A percentile compares a stretch with the other conserved stretches of the same genome.
These are phyloP conservation scores for Thermochaetoides thermophila DNA, from an alignment of 495 filamentous ascomycete species.

Conservation along the genomic window DNA sequence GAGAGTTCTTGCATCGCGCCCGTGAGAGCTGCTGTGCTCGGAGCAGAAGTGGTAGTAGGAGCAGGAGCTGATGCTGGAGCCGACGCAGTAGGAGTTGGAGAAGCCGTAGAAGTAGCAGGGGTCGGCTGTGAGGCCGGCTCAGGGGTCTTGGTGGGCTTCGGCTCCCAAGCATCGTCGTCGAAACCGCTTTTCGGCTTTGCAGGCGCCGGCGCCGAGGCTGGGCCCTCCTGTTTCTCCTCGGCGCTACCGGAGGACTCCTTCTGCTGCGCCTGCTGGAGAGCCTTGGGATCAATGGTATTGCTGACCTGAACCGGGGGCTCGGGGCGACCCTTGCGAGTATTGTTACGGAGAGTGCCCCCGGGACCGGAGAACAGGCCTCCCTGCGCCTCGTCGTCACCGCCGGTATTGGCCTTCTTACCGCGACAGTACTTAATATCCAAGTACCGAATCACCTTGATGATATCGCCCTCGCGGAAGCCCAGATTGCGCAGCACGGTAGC, in stretches of 20 bases:
- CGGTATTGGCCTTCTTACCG: slow-evolving; percentile 40
- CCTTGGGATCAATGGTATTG: slow-evolving; percentile 76
- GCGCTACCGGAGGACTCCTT: slow-evolving; percentile 18
- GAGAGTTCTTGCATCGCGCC: slow-evolving; percentile 71
- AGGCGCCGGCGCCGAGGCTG: slow-evolving; percentile 24
- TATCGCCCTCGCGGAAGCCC: slow-evolving; percentile 89
- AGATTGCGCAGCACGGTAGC: slow-evolving; percentile 67
- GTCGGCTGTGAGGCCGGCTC: slow-evolving; percentile 21
- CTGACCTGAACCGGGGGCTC: slow-evolving; percentile 69
- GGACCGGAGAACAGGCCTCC: slow-evolving; percentile 85
- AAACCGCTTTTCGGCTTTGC: slow-evolving; percentile 53
- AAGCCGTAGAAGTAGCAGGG: slow-evolving; percentile 26
- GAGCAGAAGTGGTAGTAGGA: slow-evolving; percentile 12
- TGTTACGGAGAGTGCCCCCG: slow-evolving; percentile 77
- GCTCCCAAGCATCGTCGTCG: slow-evolving; percentile 95
- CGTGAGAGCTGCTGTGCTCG: slow-evolving; percentile 30
- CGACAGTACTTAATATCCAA: slow-evolving; percentile 71
- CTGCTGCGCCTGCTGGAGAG: slow-evolving; percentile 53
- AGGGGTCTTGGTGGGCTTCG: slow-evolving; percentile 66
- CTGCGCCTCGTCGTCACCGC: slow-evolving; percentile 43
- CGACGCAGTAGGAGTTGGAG: slow-evolving; percentile 19
- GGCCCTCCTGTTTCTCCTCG: slow-evolving; percentile 30
- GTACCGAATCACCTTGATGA: slow-evolving; percentile 81
- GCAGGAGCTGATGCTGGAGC: slow-evolving; percentile 18
- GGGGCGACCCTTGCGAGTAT: slow-evolving; percentile 86